Percentiles rank a stretch among this genome's conserved stretches.
Conservation (phyloP, 768 basidiomycete species). For the Boletales sp. region DNA sequence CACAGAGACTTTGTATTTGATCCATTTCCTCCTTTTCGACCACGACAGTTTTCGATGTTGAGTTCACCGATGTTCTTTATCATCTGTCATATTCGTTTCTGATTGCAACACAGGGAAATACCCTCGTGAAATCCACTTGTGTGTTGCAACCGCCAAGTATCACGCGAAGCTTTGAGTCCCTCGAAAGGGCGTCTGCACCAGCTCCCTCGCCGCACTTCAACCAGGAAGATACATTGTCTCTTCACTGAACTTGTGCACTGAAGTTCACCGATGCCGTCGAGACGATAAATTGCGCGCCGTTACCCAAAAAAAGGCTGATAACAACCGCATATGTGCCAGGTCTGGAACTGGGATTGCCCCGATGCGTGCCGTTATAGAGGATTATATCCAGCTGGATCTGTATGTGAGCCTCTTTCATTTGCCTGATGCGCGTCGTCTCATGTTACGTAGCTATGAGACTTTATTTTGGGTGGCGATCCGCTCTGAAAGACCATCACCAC, state of each 20-base stretch:
- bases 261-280: conserved; percentile 23
- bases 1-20: conserved; percentile 87
- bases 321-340: conserved; percentile 84
- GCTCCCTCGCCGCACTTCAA: conserved; percentile 63
- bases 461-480: conserved; percentile 90
- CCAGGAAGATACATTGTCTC: conserved; percentile 43
- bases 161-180: conserved; percentile 77
- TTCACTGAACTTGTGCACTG: not conserved
- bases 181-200: conserved; percentile 79
- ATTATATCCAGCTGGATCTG: conserved; percentile 58
- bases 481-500: conserved; percentile 76
- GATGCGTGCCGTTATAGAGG: conserved; percentile 82
- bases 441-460: conserved; percentile 60
- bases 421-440: not conserved
- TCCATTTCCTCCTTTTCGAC: conserved; percentile 80
- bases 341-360: conserved; percentile 96
- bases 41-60: conserved; percentile 91
- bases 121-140: conserved; percentile 73
- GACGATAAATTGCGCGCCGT: conserved; percentile 61
- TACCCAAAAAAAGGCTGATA: conserved; percentile 57
- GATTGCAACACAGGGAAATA: conserved; percentile 36
- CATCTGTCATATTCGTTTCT: not conserved
- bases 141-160: conserved; percentile 90
- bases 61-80: conserved; percentile 48
- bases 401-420: conserved; percentile 37